phyloP scores from a whole-genome alignment of 1,284 basidiomycete species.

The Cutaneotrichosporon sp. region DNA sequence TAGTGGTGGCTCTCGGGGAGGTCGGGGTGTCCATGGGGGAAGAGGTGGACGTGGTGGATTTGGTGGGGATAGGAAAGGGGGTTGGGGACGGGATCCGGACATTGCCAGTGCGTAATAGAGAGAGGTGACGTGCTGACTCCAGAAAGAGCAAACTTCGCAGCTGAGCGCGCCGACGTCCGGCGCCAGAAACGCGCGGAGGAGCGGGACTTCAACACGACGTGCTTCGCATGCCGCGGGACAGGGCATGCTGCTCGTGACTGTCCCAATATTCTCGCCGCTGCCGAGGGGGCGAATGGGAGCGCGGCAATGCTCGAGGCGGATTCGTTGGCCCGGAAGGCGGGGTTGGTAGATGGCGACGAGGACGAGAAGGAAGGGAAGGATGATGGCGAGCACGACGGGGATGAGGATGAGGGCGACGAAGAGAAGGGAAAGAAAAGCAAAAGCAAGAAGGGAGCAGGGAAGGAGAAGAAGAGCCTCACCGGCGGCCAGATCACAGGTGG shows the following conservation, averaged over 20 bases:
- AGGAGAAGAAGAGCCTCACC: slow-evolving; percentile 20
- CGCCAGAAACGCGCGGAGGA: slow-evolving; percentile 64
- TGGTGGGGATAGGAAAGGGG: slow-evolving; percentile 16
- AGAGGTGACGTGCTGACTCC: slow-evolving; percentile 3
- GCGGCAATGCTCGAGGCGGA: slow-evolving; percentile 25
- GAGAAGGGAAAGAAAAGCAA: slow-evolving; percentile 19
- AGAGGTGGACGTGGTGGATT: neutral
- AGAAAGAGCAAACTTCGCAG: slow-evolving; percentile 29
- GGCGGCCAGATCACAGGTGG: slow-evolving; percentile 53
- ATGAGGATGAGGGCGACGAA: slow-evolving; percentile 16
- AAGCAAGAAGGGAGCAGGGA: slow-evolving; percentile 17
- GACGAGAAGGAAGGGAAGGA: slow-evolving; percentile 15
- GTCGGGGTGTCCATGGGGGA: neutral
- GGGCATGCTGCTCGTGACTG: slow-evolving; percentile 84
- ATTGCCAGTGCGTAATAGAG: slow-evolving; percentile 47
- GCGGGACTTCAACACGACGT: slow-evolving; percentile 60
- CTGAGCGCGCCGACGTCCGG: slow-evolving; percentile 56
- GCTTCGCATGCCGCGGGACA: slow-evolving; percentile 79
- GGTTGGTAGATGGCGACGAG: slow-evolving; percentile 12
- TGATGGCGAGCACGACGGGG: slow-evolving; percentile 11
- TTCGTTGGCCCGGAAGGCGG: slow-evolving; percentile 7
- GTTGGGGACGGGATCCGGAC: slow-evolving; percentile 41
- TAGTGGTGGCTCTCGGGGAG: slow-evolving; percentile 19
- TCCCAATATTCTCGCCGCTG: slow-evolving; percentile 54
- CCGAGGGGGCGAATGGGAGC: slow-evolving; percentile 16